Conservation (phyloP, 2,329 filamentous ascomycete species). For the Cercospora berteroae region DNA sequence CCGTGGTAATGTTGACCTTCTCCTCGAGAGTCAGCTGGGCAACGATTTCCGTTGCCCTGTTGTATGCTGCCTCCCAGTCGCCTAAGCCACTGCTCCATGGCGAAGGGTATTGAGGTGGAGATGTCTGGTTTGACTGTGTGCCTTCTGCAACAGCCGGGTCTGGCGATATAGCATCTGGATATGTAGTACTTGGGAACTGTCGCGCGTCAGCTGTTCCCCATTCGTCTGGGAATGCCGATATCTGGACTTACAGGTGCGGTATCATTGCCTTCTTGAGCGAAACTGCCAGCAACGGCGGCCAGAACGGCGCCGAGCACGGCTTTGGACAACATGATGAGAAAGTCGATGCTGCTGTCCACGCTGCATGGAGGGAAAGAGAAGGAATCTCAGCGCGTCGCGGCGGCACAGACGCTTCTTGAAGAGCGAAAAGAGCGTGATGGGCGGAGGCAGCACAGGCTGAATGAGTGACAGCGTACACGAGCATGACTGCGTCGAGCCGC, state of each 20-base stretch:
- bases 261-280: slow-evolving; percentile 21
- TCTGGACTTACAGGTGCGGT: slow-evolving; percentile 13
- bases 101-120: slow-evolving; percentile 74
- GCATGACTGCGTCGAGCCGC: neutral
- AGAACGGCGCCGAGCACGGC: slow-evolving; percentile 14
- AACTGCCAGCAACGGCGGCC: slow-evolving; percentile 8
- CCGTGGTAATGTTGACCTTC: slow-evolving; percentile 68
- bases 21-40: slow-evolving; percentile 77
- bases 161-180: slow-evolving; percentile 19
- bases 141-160: slow-evolving; percentile 31
- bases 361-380: neutral
- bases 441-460: neutral
- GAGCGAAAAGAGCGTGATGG: neutral
- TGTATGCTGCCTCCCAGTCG: slow-evolving; percentile 72
- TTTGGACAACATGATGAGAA: slow-evolving; percentile 13
- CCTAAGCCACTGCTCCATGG: slow-evolving; percentile 79
- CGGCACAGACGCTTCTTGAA: neutral
- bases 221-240: neutral
- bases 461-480: neutral
- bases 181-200: slow-evolving; percentile 20
- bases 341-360: slow-evolving; percentile 1
- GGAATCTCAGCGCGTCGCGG: neutral
- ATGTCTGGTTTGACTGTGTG: slow-evolving; percentile 40
- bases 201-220: neutral
- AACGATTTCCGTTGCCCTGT: slow-evolving; percentile 73